Conservation (phyloP, 768 basidiomycete species). For the Mrakia hoshinonis region DNA sequence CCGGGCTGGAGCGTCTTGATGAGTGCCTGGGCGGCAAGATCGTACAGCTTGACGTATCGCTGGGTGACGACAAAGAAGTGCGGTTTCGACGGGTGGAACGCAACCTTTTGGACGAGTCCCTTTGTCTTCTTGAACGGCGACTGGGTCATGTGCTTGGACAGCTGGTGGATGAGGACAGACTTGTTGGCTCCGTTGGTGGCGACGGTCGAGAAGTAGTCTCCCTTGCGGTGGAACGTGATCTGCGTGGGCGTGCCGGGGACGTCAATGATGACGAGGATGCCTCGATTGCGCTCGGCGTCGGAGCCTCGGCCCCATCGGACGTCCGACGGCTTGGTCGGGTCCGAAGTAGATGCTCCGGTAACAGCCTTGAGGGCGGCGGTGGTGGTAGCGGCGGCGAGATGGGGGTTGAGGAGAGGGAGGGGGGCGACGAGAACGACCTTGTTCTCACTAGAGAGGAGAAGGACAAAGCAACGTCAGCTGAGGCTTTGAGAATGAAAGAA, state of each 20-base stretch:
- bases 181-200: constrained; percentile 58
- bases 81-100: constrained; percentile 89
- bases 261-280: constrained; percentile 43
- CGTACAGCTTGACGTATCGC: constrained; percentile 90
- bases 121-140: constrained; percentile 95
- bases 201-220: constrained; percentile 91
- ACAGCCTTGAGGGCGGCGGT: constrained; percentile 53
- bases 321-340: constrained; percentile 35
- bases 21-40: constrained; percentile 84
- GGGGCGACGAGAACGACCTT: constrained; percentile 46
- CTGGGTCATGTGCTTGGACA: constrained; percentile 88
- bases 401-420: constrained; percentile 65
- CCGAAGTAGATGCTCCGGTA: constrained; percentile 45
- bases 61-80: constrained; percentile 98
- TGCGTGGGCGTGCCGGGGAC: constrained; percentile 55
- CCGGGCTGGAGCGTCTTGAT: constrained; percentile 91
- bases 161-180: constrained; percentile 90
- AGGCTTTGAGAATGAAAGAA: constrained; percentile 29
- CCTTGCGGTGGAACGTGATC: constrained; percentile 82
- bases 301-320: constrained; percentile 43
- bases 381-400: constrained; percentile 54
- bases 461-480: not conserved
- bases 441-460: constrained; percentile 57
- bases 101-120: constrained; percentile 77
- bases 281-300: constrained; percentile 41